A percentile compares a stretch with the other conserved stretches of the same genome.
These are phyloP conservation scores for Syzygium grande DNA, from an alignment of 345 rosid species.

Conservation along the genomic window DNA sequence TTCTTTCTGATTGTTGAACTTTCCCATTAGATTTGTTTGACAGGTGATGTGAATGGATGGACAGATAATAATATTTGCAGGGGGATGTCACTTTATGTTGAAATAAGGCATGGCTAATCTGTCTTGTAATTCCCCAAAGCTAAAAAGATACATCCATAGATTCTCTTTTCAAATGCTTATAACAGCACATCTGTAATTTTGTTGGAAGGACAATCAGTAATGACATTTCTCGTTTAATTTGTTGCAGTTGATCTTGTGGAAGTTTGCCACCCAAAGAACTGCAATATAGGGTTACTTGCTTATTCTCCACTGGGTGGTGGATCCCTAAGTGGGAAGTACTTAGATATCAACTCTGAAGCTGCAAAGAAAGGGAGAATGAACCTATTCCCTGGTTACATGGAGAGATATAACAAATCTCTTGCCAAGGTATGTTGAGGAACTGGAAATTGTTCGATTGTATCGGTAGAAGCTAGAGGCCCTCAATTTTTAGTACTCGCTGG, in stretches of 20 bases:
- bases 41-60: neutral
- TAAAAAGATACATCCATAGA: neutral
- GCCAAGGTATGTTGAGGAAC: constrained; percentile 42
- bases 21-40: neutral
- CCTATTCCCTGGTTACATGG: constrained; percentile 88
- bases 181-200: neutral
- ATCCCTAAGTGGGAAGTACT: constrained; percentile 64
- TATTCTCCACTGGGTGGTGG: constrained; percentile 88
- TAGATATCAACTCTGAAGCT: constrained; percentile 45
- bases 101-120: neutral
- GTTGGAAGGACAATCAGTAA: neutral
- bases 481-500: neutral
- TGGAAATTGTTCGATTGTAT: neutral
- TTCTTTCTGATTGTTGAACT: neutral
- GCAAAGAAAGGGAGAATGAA: constrained; percentile 70
- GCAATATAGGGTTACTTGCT: constrained; percentile 73
- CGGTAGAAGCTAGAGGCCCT: neutral
- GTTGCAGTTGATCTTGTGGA: constrained; percentile 82
- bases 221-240: neutral
- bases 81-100: neutral
- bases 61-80: neutral
- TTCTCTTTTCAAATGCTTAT: neutral
- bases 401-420: constrained; percentile 60
- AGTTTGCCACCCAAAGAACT: constrained; percentile 82
- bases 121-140: neutral